Percentiles rank a stretch among this genome's conserved stretches.
phyloP scores from a whole-genome alignment of 116 monocot genomes.

The Posidonia oceanica region DNA sequence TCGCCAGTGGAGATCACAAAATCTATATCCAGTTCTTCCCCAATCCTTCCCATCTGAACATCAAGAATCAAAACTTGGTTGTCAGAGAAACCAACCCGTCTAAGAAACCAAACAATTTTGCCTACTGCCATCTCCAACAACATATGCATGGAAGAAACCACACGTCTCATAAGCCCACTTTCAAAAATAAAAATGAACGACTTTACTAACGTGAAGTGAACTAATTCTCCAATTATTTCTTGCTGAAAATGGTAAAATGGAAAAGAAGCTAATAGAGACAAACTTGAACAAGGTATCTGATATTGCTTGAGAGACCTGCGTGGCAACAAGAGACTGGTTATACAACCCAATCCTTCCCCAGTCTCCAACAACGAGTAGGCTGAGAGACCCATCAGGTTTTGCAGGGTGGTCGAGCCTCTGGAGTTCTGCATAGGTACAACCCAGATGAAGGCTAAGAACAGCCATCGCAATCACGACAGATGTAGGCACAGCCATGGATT shows the following conservation, averaged over 20 bases:
- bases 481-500: too few relatives aligned
- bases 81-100: too few relatives aligned
- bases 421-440: constrained; percentile 9
- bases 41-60: constrained; percentile 66
- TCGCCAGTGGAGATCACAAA: constrained; percentile 85
- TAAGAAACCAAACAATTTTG: too few relatives aligned
- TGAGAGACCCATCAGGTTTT: constrained; percentile 22
- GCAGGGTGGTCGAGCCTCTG: constrained; percentile 11
- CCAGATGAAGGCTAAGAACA: background rate
- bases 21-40: constrained; percentile 56
- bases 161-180: too few relatives aligned
- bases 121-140: too few relatives aligned
- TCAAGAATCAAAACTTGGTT: background rate
- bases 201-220: too few relatives aligned
- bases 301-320: constrained; percentile 17
- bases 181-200: too few relatives aligned
- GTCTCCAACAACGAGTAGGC: constrained; percentile 39
- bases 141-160: too few relatives aligned
- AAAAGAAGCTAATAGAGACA: too few relatives aligned
- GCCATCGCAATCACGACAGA: background rate
- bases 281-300: too few relatives aligned
- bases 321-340: constrained; percentile 42
- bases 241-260: too few relatives aligned
- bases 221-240: too few relatives aligned
- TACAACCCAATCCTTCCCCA: constrained; percentile 42